Evolutionary conservation across 2,329 filamentous ascomycete genomes (phyloP).

Genomic region (Pleurostoma richardsiae): DNA sequence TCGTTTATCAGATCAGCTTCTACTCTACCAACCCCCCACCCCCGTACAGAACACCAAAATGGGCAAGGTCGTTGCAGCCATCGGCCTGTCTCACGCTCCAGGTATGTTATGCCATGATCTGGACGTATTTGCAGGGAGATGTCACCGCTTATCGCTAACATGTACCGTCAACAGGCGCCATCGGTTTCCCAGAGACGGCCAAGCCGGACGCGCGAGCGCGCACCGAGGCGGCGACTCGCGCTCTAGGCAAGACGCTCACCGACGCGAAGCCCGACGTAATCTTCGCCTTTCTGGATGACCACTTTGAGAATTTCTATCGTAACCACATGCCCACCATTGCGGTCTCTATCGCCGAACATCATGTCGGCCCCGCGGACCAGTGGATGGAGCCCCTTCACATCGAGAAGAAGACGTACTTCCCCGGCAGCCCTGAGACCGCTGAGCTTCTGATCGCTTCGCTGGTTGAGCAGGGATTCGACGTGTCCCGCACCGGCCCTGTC

Average conservation of each 20-base stretch:
- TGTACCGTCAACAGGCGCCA: slow-evolving; percentile 10
- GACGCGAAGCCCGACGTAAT: slow-evolving; percentile 20
- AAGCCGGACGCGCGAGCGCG: slow-evolving; percentile 13
- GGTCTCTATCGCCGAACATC: slow-evolving; percentile 16
- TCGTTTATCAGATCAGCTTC: too few species aligned
- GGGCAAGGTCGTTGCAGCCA: background rate
- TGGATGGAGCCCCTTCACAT: slow-evolving; percentile 19
- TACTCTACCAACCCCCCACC: background rate
- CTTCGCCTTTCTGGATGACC: slow-evolving; percentile 22
- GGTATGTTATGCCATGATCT: background rate
- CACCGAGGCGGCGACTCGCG: slow-evolving; percentile 17
- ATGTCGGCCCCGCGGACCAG: slow-evolving; percentile 21
- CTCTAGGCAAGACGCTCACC: slow-evolving; percentile 17
- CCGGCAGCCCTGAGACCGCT: slow-evolving; percentile 16
- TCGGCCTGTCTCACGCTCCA: background rate
- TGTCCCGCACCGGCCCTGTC: slow-evolving; percentile 14
- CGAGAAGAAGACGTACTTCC: slow-evolving; percentile 16
- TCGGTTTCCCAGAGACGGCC: slow-evolving; percentile 21
- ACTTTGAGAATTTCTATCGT: slow-evolving; percentile 23
- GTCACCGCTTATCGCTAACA: too few species aligned
- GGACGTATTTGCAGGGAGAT: too few species aligned
- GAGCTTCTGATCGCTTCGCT: slow-evolving; percentile 16
- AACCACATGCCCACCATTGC: slow-evolving; percentile 20
- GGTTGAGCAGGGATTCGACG: slow-evolving; percentile 17
- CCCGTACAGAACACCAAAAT: background rate